Evolutionary conservation across 208 protist genomes (phyloP).

Genomic region (Trypanosoma grayi): DNA sequence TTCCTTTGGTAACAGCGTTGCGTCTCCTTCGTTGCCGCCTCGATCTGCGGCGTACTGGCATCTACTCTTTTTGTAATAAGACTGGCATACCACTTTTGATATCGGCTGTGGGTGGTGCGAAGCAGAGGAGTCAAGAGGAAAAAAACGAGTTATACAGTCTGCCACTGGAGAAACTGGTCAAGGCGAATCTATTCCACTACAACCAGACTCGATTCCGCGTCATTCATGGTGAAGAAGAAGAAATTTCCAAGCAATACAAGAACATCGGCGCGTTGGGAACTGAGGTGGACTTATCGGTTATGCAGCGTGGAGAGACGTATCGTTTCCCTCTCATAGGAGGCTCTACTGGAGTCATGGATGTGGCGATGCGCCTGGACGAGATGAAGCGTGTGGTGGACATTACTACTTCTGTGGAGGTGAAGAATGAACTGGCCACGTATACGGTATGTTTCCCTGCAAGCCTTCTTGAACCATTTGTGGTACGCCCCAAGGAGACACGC

Average conservation of each 20-base stretch:
- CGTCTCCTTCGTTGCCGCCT: conserved; percentile 10
- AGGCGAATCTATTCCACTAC: conserved; percentile 22
- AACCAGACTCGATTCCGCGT: conserved; percentile 40
- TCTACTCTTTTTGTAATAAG: conserved; percentile 34
- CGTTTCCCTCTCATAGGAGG: conserved; percentile 30
- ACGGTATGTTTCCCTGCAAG: conserved; percentile 20
- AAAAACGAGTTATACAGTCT: conserved; percentile 14
- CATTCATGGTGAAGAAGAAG: conserved; percentile 15
- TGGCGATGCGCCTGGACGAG: conserved; percentile 41
- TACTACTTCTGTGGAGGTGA: conserved; percentile 36
- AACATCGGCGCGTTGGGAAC: conserved; percentile 3
- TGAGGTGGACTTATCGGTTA: conserved; percentile 32
- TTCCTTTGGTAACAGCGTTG: conserved; percentile 31
- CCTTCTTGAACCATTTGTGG: conserved; percentile 2
- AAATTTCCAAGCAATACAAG: not conserved
- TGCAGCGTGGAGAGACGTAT: conserved; percentile 31
- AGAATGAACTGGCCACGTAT: conserved; percentile 30
- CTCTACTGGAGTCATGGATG: conserved; percentile 32
- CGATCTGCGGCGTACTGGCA: conserved; percentile 20
- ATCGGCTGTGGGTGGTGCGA: not conserved
- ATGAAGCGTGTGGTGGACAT: conserved; percentile 28
- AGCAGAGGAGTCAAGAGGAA: not conserved
- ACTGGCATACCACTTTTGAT: conserved; percentile 32
- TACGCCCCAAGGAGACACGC: conserved; percentile 18
- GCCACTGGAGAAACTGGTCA: conserved; percentile 8